Evolutionary conservation across 2,329 filamentous ascomycete species (phyloP), one percentile per base, ranked within the genome.

Genomic region (Capronia epimyces): DNA sequence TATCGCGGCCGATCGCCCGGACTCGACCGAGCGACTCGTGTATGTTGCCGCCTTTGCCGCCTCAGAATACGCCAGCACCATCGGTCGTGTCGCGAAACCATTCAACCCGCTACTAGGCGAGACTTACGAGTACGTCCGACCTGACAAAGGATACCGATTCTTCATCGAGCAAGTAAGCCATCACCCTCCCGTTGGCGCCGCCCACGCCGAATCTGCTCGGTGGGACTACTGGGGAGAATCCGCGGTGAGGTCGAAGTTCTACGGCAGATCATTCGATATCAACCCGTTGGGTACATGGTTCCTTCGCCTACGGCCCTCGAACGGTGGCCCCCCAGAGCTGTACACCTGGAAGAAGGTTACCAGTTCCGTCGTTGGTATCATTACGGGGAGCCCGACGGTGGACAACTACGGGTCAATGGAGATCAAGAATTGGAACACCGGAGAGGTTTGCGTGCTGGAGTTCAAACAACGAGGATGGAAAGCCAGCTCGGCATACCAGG

Each of bases 331-430:
- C 62, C 83, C 87, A 57, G 93, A 98, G 61, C 75, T 96, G 1
- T 98, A 95, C 70, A 96, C 91, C 0, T 98, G 93, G 93, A 97
- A 96, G 72, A 98, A 98, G 72, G 89, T 96, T 15, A 97, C 90
- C 1, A 93, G 89, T 1, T 94, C 90, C 1, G 93, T 98, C n/a
- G 84, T 97, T 53, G 93, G 93, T 52, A 98, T 98, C 68, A 96
- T 98, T 63, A 97, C 91, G 0, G 93, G 93, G 42, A 95, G 88
- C 62, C 93, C 93, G 0, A 87, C 87, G 0, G 87, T 98, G n/a
- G 93, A 98, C 72, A 96, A 98, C 69, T 97, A 97, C 66, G 93
- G 93, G 1, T 77, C 84, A 0, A 97, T 98, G 88, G 89, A 96
- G 66, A 84, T 98, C 68, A 95, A 89, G 74, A 98, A 98, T 71